Evolutionary conservation across 192 early-diverging fungal species (phyloP), one percentile per base, ranked within the genome.

Genomic region (Endogone sp.): DNA sequence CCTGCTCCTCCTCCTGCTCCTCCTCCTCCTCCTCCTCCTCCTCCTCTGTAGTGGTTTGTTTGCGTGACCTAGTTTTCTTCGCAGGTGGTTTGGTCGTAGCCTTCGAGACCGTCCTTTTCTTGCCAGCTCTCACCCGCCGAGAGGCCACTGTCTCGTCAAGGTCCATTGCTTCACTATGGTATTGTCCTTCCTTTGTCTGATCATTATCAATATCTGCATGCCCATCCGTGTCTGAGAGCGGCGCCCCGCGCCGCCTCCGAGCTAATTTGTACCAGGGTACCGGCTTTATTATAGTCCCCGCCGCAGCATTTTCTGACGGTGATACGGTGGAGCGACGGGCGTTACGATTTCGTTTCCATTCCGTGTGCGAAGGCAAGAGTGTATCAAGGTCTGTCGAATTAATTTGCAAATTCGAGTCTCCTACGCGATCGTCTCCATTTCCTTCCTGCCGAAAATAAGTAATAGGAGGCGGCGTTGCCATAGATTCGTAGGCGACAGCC

Each of bases 141-240:
- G 37, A 6, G 37, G 37, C 37, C 21, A 3, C 13, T 22, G 11
- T n/a, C 29, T 13, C 29, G 27, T 67, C n/a, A 13, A 67, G n/a
- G 55, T 29, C 68, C 68, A 23, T 70, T 62, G 21, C 63, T 62
- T 22, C 60, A 23, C 11, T 44, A 70, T 28, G 60, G 26, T 65
- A 65, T 29, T 49, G 1, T 16, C 37, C 37, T 6, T 49, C 37
- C 9, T 16, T 16, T 6, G 37, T 16, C 9, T 1, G 37, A 49
- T 16, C n/a, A n/a, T n/a, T n/a, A n/a, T n/a, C n/a, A n/a, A n/a
- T n/a, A n/a, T n/a, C n/a, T n/a, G n/a, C n/a, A n/a, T n/a, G n/a
- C 37, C 37, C 37, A 1, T 49, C 9, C 16, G 16, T 16, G 37
- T 16, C 37, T 16, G 37, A 16, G 37, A 49, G 37, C 6, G 37